A percentile compares a stretch with the other conserved stretches of the same genome.
Evolutionary conservation across 257 asterid species (phyloP).

Genomic region (Lithospermum erythrorhizon): DNA sequence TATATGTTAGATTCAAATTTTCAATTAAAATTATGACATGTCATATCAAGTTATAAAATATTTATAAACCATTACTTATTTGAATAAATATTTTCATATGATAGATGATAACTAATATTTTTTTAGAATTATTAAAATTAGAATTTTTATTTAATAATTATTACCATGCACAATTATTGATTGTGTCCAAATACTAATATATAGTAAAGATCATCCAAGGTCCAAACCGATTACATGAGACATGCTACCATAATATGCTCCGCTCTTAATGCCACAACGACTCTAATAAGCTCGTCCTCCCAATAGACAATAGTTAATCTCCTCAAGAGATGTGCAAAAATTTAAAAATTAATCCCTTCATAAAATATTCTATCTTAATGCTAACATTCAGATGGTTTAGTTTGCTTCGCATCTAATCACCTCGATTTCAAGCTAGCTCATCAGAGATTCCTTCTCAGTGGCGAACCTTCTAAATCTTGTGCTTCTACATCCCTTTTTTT

Average conservation of each 20-base stretch:
- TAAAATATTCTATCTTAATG: neutral
- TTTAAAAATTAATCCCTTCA: too few relatives aligned
- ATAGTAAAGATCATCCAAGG: neutral
- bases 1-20: too few relatives aligned
- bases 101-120: too few relatives aligned
- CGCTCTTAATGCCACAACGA: slow-evolving; percentile 44
- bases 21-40: too few relatives aligned
- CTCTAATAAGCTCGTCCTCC: too few relatives aligned
- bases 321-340: neutral
- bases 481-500: slow-evolving; percentile 7
- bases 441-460: slow-evolving; percentile 35
- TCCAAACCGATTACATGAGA: slow-evolving; percentile 31
- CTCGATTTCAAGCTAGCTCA: slow-evolving; percentile 34
- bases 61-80: too few relatives aligned
- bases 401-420: neutral
- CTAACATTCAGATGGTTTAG: neutral
- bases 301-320: slow-evolving; percentile 22
- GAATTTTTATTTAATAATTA: too few relatives aligned
- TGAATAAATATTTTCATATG: too few relatives aligned
- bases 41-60: too few relatives aligned
- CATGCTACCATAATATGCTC: slow-evolving; percentile 49
- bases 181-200: too few relatives aligned
- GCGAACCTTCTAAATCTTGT: slow-evolving; percentile 64
- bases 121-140: too few relatives aligned
- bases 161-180: too few relatives aligned